Evolutionary conservation across 306 rosid genomes (phyloP), one percentile per base, ranked within the genome.

Genomic region (Vigna nakashimae): DNA sequence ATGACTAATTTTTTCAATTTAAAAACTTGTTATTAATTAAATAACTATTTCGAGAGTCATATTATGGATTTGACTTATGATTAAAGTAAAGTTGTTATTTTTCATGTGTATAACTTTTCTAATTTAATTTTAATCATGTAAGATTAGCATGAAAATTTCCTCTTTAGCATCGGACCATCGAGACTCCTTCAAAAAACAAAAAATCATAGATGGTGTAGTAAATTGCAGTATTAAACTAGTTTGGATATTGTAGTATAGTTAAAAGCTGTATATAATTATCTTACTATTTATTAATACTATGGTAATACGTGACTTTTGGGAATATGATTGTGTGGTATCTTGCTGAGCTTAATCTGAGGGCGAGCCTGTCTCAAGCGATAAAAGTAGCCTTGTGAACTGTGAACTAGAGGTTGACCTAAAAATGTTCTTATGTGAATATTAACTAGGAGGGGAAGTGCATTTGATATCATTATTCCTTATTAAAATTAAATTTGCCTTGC

Each of bases 401-500:
- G 68, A 62, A 1, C 43, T 30, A 32, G 67, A 62, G 13, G 12
- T 30, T 62, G 32, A 16, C 46, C 45, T 15, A 22, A 45, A 62
- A 62, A 34, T 13, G 16, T 15, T 62, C 12, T 14, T 59, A 59
- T 36, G 66, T 58, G 46, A 60, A 16, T 60, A 7, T 15, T 60
- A 36, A 60, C 34, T 17, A 17, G 9, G 45, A 15, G 11, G 16
- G 13, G 12, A 32, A 30, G 68, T 68, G 14, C 59, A 53, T 43
- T 77, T 14, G 80, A 38, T 65, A 13, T 16, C 18, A 34, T 65
- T 57, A 53, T 65, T 51, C 73, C 75, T 77, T n/a, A 7, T 14
- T 77, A 48, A 43, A 40, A 49, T 57, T 74, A 57, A 36, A 58
- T 66, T 59, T 74, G 22, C 48, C 75, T 68, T 75, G 45, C 13